These are phyloP conservation scores for Ambrosiella cleistominuta DNA, from an alignment of 2,329 filamentous ascomycete species.

Conservation along the genomic window DNA sequence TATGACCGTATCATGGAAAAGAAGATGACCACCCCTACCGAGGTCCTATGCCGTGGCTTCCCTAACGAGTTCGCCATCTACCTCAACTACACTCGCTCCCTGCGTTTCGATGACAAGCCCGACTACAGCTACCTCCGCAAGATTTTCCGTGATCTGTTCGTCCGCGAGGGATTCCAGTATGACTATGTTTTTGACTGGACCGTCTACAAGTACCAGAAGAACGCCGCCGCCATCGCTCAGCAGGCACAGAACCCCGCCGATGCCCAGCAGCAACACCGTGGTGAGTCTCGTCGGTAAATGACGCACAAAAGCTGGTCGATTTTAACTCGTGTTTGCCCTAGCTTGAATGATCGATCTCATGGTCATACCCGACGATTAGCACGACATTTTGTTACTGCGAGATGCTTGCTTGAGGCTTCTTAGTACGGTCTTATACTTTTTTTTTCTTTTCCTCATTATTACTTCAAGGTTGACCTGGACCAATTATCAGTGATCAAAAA, in stretches of 20 bases:
- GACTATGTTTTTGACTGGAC: conserved; percentile 99
- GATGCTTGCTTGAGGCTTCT: neutral
- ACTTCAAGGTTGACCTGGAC: neutral
- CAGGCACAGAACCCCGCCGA: conserved; percentile 53
- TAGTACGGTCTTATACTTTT: neutral
- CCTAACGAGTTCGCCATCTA: conserved; percentile 99
- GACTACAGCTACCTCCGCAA: conserved; percentile 99
- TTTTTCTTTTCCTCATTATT: neutral
- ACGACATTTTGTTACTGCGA: neutral
- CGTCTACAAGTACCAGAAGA: conserved; percentile 99
- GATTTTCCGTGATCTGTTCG: conserved; percentile 99
- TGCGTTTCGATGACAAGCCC: conserved; percentile 98
- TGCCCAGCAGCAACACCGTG: conserved; percentile 59
- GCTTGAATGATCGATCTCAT: neutral
- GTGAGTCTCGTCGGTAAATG: conserved; percentile 28
- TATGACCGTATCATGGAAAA: conserved; percentile 99
- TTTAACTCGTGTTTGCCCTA: conserved; percentile 1
- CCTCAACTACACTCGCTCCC: conserved; percentile 95
- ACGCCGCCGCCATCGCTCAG: conserved; percentile 83
- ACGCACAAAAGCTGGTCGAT: conserved; percentile 5
- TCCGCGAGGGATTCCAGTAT: conserved; percentile 98
- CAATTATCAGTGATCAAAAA: neutral
- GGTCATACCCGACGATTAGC: neutral
- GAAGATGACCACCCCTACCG: conserved; percentile 99
- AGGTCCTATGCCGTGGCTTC: conserved; percentile 96